Evolutionary conservation across 768 basidiomycete genomes (phyloP), one percentile per base, ranked within the genome.

Genomic region (Podaxis sp.): DNA sequence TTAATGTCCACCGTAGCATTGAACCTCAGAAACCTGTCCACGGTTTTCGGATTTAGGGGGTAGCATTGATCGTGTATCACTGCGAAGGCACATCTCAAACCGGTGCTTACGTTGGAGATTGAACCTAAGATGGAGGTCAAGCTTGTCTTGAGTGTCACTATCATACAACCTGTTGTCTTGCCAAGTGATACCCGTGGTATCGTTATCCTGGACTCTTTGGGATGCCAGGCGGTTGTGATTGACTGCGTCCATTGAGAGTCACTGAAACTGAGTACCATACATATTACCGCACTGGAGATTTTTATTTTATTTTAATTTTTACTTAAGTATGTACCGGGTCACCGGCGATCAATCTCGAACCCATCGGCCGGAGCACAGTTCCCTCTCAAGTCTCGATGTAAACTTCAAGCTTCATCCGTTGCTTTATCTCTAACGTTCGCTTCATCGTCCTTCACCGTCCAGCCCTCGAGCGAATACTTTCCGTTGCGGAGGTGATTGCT

Each of bases 311-410:
- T 33, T 33, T 33, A 2, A 9, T 33, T 0, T 33, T 33, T 9
- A 9, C 9, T 33, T 9, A 29, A 29, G 27, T 29, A 33, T 33
- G 7, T 13, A 55, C 38, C 29, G 56, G 56, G 43, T 47, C 56
- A 59, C 50, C 58, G 58, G 58, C 50, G 24, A 59, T 59, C 58
- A 59, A 37, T 13, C 29, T 27, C 24, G 25, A 19, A 19, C 17
- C 57, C 36, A 29, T 49, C 57, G 57, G 57, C 49, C 47, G 49
- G 46, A 50, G 36, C 36, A 38, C 24, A 52, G 13, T 52, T 29
- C 4, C 25, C 51, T 27, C 27, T 33, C 51, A 9, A 41, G 40
- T 46, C n/a, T 19, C 19, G 43, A 19, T 46, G 19, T 46, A 46
- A n/a, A n/a, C n/a, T 19, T 55, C 15, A 46, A n/a, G 7, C n/a